Base-by-base conservation (phyloP, 2,329 filamentous ascomycete genomes). In the Xylaria digitata region DNA sequence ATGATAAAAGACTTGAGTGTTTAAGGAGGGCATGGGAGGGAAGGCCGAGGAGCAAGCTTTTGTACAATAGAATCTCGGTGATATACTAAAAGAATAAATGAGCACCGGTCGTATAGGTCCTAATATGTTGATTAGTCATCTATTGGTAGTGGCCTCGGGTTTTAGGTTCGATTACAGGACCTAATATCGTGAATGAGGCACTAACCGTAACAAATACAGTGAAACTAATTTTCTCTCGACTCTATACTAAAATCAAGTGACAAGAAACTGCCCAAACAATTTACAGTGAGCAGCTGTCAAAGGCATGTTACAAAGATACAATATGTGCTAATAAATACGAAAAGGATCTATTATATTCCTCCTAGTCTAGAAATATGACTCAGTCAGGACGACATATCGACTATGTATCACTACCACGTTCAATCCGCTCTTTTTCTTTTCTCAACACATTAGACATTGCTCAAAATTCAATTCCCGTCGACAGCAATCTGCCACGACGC, bases 341-440 rank as follows among this genome's bases (percentile, higher is more conserved):
- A 52, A 42, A 55, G 9, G 37, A n/a, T 61, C 19, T 53, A 53
- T 61, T 61, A 61, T 61, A 61, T 53, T 26, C 40, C n/a, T 13
- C 23, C 26, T 21, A 6, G 58, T n/a, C 21, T 26, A 23, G 32
- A 17, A 34, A 53, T 53, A 54, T 52, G 45, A 49, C 53, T 40
- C 34, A 45, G 57, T 26, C 23, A 52, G 32, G 37, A 42, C 23
- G 34, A 11, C 19, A 45, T 40, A 43, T 43, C 11, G 21, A 52
- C 37, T 32, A 9, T 7, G 19, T 37, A 34, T n/a, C 26, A 34
- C 49, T 17, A 32, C 40, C 11, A 53, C 13, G 26, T 48, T 21
- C 23, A 40, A 54, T 13, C 49, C 40, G 21, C 23, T 53, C n/a
- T 17, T 17, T 37, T 23, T 42, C 40, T 17, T 26, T 26, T 42